Evolutionary conservation across 371 early-diverging fungal species (phyloP).

Genomic region (Thermomucor indicae-seudaticae): DNA sequence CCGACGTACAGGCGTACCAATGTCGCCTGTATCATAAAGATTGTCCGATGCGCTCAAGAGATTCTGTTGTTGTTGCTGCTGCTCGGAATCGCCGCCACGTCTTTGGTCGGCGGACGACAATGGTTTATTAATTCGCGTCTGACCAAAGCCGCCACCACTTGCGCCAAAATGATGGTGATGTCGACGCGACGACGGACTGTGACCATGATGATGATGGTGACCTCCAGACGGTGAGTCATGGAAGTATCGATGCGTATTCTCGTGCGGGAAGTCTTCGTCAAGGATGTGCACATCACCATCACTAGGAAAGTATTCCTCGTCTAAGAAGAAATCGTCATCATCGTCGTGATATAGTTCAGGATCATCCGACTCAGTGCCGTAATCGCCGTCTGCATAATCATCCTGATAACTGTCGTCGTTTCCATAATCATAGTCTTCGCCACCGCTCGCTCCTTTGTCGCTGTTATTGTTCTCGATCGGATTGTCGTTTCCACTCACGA

Average conservation of each 20-base stretch:
- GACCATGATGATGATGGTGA: no score
- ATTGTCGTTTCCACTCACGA: slow-evolving; percentile 14
- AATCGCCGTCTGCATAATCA: slow-evolving; percentile 26
- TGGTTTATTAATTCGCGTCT: no score
- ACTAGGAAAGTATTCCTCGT: slow-evolving; percentile 27
- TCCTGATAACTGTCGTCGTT: slow-evolving; percentile 26
- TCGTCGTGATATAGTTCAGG: slow-evolving; percentile 24
- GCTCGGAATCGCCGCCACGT: background rate
- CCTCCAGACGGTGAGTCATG: background rate
- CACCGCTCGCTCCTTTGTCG: no score
- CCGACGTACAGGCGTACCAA: background rate
- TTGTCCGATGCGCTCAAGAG: background rate
- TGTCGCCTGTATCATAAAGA: background rate
- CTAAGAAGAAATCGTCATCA: slow-evolving; percentile 14
- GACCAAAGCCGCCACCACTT: no score
- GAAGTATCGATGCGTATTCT: slow-evolving; percentile 8
- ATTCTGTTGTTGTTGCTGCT: background rate
- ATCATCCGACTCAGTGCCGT: slow-evolving; percentile 22
- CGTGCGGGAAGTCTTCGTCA: slow-evolving; percentile 39
- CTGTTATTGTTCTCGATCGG: background rate
- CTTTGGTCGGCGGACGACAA: background rate
- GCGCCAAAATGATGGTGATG: background rate
- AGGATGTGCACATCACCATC: slow-evolving; percentile 20
- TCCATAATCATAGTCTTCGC: slow-evolving; percentile 10
- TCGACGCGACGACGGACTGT: background rate